Base-by-base conservation (phyloP, 495 filamentous ascomycete genomes). In the Neurospora sp. region DNA sequence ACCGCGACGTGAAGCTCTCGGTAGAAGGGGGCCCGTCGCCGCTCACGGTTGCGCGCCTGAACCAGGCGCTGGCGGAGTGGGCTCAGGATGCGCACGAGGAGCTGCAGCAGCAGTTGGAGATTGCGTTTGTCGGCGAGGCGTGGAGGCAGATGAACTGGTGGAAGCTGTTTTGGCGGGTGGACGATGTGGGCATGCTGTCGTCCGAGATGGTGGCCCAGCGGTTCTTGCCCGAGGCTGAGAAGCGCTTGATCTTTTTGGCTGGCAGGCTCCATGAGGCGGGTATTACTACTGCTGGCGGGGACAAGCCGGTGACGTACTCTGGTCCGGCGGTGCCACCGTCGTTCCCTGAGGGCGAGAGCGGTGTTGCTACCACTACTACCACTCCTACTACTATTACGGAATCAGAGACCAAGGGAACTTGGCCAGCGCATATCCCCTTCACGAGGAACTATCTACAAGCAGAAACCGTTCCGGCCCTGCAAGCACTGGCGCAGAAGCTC, bases 111-210 rank as follows among this genome's bases (percentile, higher is more conserved):
- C 87, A 91, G 40, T 89, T 98, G 2, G 90, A 93, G 71, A 79
- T 84, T 40, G 93, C 92, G 5, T 95, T 97, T 75, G 79, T 86
- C 14, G 88, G 88, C 44, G 84, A 82, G 45, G 81, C 86, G 37
- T 98, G 95, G 95, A 84, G 85, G 3, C 90, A 88, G 20, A 83
- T 97, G 2, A 86, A 87, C 10, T 99, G 95, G 96, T 98, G 93
- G 92, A 97, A 96, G 78, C 88, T 99, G 14, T 90, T 97, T 77
- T 98, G 94, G 93, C 90, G 91, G 14, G 93, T 93, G 65, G 96
- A 98, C 79, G 95, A 98, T 75, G 93, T 99, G 45, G 85, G 87
- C 39, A 90, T 93, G 86, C 88, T 96, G 68, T 87, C 91, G 2
- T 89, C 89, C 3, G 92, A 96, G 73, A 89, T 97, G 70, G 80